phyloP scores from a whole-genome alignment of 768 basidiomycete genomes.

The Suillus luteus region DNA sequence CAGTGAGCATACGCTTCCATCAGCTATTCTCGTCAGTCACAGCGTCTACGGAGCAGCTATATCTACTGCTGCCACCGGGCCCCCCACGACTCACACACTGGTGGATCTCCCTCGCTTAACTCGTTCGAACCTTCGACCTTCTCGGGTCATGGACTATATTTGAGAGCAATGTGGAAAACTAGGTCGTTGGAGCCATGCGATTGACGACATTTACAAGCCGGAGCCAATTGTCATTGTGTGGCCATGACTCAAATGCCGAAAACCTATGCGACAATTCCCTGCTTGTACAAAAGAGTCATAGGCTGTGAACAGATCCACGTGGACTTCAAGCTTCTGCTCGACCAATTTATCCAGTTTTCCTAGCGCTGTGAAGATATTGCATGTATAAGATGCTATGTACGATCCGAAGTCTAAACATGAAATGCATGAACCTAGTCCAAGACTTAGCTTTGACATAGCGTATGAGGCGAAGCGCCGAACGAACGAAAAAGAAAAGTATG shows the following conservation, averaged over 20 bases:
- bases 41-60: conserved; percentile 69
- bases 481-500: conserved; percentile 13
- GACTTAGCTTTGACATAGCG: conserved; percentile 9
- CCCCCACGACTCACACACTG: conserved; percentile 54
- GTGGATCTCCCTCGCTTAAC: conserved; percentile 65
- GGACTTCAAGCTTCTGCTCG: background rate
- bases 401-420: conserved; percentile 8
- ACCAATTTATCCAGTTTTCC: background rate
- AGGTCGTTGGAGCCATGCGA: conserved; percentile 59
- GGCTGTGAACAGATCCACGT: background rate
- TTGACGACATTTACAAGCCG: conserved; percentile 51
- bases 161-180: conserved; percentile 39
- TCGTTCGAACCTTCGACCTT: conserved; percentile 46
- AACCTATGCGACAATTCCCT: background rate
- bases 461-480: background rate
- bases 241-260: conserved; percentile 25
- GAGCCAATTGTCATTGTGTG: conserved; percentile 49
- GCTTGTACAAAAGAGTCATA: background rate
- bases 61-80: conserved; percentile 28
- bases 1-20: conserved; percentile 2
- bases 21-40: conserved; percentile 83
- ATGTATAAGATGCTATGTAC: background rate
- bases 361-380: background rate
- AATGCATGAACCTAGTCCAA: conserved; percentile 10
- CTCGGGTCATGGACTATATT: conserved; percentile 27